Base-by-base conservation (phyloP, 345 rosid species). In the Citrus sp. region DNA sequence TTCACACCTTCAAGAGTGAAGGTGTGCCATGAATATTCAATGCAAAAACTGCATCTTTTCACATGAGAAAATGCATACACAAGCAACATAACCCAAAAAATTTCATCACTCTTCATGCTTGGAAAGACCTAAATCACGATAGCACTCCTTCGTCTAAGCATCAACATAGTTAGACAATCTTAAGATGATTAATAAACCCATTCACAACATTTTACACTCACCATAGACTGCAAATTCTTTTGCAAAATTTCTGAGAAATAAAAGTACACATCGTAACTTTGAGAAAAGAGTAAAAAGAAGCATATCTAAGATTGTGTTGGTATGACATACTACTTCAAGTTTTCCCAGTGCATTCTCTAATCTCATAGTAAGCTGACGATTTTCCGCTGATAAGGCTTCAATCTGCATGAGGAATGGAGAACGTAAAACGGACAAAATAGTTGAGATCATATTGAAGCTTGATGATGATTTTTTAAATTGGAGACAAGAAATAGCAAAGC, bases 241-340 rank as follows among this genome's bases (percentile, higher is more conserved):
- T 62, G 38, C 59, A 42, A 68, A 73, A 42, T 16, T 51, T 49
- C 4, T 49, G 38, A 6, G 9, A 63, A 75, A 75, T 3, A 28
- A 30, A 58, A 64, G 2, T 27, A 30, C 25, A 64, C 21, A 40
- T 21, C 46, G 5, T 32, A 32, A 49, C 59, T 70, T 70, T 3
- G 16, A 38, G 46, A 7, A n/a, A 25, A 59, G 51, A 3, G 16
- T 4, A 30, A 35, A 51, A 10, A 9, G 8, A 37, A 67, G 37
- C 27, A 42, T 46, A 76, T 40, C 5, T 24, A 6, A 27, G 24
- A 14, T 35, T 19, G 18, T 55, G 38, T 55, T 40, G 46, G 3
- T 72, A 70, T 69, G 63, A 51, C 82, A 70, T 84, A 86, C 87
- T 32, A 65, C 83, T 72, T 84, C 86, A 65, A 80, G 46, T 76